Conservation (phyloP, 495 filamentous ascomycete species). For the Physcia stellaris region DNA sequence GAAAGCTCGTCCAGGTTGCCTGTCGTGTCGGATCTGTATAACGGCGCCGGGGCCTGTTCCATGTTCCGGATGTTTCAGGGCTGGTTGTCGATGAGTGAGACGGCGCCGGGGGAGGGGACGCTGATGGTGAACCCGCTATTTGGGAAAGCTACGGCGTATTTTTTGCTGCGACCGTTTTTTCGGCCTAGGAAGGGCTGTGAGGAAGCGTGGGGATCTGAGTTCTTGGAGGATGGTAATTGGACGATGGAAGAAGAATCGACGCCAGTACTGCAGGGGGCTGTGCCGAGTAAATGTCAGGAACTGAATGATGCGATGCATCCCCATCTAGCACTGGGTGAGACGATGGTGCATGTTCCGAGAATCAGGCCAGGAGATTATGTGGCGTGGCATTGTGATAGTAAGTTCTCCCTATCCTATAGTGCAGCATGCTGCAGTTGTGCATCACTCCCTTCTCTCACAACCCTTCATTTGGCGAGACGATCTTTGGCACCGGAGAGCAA, state of each 20-base stretch:
- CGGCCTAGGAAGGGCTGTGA: constrained; percentile 28
- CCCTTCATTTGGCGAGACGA: too few relatives aligned
- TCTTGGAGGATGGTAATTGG: constrained; percentile 43
- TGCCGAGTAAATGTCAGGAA: constrained; percentile 65
- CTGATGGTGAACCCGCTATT: constrained; percentile 74
- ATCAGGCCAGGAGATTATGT: constrained; percentile 80
- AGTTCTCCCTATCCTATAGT: too few relatives aligned
- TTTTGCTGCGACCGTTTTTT: constrained; percentile 79
- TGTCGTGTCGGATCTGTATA: constrained; percentile 63
- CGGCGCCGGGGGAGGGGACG: constrained; percentile 60
- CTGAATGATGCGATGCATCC: constrained; percentile 58
- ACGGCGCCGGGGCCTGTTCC: constrained; percentile 67
- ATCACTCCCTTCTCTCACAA: too few relatives aligned
- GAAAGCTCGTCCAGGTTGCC: constrained; percentile 55
- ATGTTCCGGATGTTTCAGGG: constrained; percentile 85
- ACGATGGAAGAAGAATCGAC: constrained; percentile 27
- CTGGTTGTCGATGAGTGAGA: constrained; percentile 69
- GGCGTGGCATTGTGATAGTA: constrained; percentile 79
- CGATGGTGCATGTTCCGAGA: constrained; percentile 68
- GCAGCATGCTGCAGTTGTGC: too few relatives aligned
- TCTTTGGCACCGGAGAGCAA: too few relatives aligned
- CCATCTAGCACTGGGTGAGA: constrained; percentile 54
- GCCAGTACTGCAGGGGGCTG: constrained; percentile 58
- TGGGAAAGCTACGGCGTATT: constrained; percentile 60
- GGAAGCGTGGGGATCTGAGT: constrained; percentile 13